Conservation (phyloP, 2,329 filamentous ascomycete species). For the Triangularia verruculosa region DNA sequence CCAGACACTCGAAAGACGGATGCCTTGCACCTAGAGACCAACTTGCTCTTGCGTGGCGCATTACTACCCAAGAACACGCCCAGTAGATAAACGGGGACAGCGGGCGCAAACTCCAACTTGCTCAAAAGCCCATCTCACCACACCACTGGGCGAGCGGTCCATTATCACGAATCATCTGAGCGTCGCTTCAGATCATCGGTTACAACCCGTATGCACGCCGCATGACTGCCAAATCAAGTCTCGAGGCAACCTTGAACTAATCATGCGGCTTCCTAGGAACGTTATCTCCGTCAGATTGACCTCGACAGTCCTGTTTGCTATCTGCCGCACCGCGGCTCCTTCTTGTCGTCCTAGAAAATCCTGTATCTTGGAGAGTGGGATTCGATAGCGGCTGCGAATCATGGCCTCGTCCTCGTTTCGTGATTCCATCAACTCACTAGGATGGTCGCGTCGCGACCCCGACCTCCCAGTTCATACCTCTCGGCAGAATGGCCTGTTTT, state of each 20-base stretch:
- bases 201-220: neutral
- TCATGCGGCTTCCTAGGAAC: neutral
- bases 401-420: slow-evolving; percentile 91
- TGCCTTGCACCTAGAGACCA: neutral
- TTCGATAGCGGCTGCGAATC: neutral
- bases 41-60: neutral
- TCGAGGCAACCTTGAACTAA: neutral
- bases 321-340: neutral
- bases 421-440: slow-evolving; percentile 90
- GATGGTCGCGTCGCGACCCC: slow-evolving; percentile 83
- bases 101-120: neutral
- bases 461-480: slow-evolving; percentile 73
- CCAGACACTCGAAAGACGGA: neutral
- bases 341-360: neutral
- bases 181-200: neutral
- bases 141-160: neutral
- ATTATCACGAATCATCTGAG: slow-evolving; percentile 1
- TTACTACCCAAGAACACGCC: neutral
- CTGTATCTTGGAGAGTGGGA: neutral
- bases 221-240: neutral
- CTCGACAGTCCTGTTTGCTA: neutral
- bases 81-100: neutral
- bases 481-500: slow-evolving; percentile 70
- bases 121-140: neutral
- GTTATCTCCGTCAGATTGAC: neutral